Conservation (phyloP, 345 rosid species). For the Combretum micranthum region DNA sequence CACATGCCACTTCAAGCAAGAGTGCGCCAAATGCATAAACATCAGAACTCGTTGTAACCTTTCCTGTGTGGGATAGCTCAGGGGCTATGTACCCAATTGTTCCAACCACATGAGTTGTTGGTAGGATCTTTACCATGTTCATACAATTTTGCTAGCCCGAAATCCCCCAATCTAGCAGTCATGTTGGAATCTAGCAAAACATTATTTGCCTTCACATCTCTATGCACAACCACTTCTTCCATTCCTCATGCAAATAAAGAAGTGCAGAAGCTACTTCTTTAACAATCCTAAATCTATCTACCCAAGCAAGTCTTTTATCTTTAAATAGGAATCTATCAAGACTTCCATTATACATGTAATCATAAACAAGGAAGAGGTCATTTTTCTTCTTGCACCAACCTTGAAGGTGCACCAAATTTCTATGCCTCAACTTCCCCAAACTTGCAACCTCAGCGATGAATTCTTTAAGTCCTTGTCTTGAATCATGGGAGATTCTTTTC, state of each 20-base stretch:
- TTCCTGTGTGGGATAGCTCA: conserved; percentile 59
- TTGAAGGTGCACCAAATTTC: conserved; percentile 56
- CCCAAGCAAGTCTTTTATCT: conserved; percentile 29
- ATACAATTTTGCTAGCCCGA: conserved; percentile 76
- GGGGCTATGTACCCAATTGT: conserved; percentile 78
- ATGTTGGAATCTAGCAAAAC: conserved; percentile 60
- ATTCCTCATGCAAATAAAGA: conserved; percentile 58
- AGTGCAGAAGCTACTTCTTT: conserved; percentile 64
- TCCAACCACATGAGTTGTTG: conserved; percentile 55
- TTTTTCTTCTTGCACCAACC: conserved; percentile 63
- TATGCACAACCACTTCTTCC: conserved; percentile 67
- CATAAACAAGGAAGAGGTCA: conserved; percentile 65
- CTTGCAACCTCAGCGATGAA: conserved; percentile 68
- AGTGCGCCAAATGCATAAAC: conserved; percentile 61
- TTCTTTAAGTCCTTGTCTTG: conserved; percentile 72
- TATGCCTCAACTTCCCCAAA: conserved; percentile 59
- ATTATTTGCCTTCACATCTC: conserved; percentile 74
- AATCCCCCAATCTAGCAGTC: conserved; percentile 67
- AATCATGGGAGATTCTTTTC: conserved; percentile 47
- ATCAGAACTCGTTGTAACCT: conserved; percentile 60
- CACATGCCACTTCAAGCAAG: conserved; percentile 60
- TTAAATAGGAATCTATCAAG: conserved; percentile 36
- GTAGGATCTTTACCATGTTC: conserved; percentile 53
- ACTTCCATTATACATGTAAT: conserved; percentile 61
- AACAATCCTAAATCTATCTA: conserved; percentile 49